Percentiles rank a stretch among this genome's conserved stretches.
These are phyloP conservation scores for Pseudogymnoascus sp. DNA, from an alignment of 2,329 filamentous ascomycete species.

Conservation along the genomic window DNA sequence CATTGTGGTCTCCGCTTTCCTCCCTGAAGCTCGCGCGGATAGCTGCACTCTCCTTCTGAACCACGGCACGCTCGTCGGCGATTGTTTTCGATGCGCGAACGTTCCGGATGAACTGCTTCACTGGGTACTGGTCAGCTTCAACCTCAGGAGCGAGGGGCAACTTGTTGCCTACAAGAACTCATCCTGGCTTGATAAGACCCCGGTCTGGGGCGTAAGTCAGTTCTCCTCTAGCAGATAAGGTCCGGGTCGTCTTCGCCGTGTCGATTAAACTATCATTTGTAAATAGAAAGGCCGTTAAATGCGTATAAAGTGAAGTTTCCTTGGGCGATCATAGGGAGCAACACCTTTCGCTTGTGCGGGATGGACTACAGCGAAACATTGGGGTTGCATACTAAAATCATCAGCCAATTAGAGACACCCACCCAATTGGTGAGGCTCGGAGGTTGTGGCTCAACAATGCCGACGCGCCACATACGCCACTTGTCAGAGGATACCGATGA, in stretches of 20 bases:
- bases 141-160: constrained; percentile 14
- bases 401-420: neutral
- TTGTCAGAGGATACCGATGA: neutral
- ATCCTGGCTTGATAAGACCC: constrained; percentile 21
- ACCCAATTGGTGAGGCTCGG: neutral
- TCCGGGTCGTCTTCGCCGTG: constrained; percentile 4
- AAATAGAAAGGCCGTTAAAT: constrained; percentile 2
- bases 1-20: constrained; percentile 85
- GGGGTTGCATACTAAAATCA: constrained; percentile 9
- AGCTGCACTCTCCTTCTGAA: constrained; percentile 97
- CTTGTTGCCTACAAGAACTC: constrained; percentile 29
- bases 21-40: constrained; percentile 97
- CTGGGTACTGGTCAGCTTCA: constrained; percentile 41
- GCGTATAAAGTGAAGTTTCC: neutral
- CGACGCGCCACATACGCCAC: constrained; percentile 5
- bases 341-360: constrained; percentile 8
- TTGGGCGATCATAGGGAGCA: constrained; percentile 1
- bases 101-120: constrained; percentile 99
- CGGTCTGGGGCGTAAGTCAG: constrained; percentile 9
- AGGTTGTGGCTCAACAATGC: constrained; percentile 2
- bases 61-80: constrained; percentile 94
- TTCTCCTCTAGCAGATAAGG: constrained; percentile 9
- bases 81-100: constrained; percentile 98
- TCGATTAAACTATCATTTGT: constrained; percentile 4
- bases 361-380: constrained; percentile 8